A percentile compares a stretch with the other conserved stretches of the same genome.
Evolutionary conservation across 345 rosid species (phyloP).

Genomic region (Eucalyptus viminalis): DNA sequence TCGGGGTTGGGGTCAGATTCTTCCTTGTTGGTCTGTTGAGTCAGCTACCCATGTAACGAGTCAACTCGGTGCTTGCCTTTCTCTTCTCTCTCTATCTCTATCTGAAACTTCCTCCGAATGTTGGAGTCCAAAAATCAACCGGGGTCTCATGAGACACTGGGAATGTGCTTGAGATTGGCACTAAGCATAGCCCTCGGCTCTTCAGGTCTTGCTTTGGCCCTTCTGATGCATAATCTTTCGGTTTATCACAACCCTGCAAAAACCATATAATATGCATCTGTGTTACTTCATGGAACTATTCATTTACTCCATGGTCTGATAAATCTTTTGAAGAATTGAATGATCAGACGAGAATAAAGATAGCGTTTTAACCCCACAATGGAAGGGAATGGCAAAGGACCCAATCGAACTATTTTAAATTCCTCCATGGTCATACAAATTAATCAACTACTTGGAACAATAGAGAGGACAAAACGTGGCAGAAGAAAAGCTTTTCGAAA

Average conservation of each 20-base stretch:
- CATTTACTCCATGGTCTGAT: neutral
- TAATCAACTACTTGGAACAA: neutral
- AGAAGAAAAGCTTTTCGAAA: neutral
- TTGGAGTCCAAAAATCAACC: slow-evolving; percentile 64
- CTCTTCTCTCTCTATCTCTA: neutral
- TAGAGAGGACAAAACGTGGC: neutral
- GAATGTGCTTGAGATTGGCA: slow-evolving; percentile 68
- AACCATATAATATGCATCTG: neutral
- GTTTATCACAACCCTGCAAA: slow-evolving; percentile 19
- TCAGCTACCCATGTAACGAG: neutral
- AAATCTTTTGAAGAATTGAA: neutral
- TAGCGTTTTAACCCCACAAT: neutral
- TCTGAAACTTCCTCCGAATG: slow-evolving; percentile 59
- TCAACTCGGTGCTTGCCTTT: neutral
- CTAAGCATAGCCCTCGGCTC: slow-evolving; percentile 79
- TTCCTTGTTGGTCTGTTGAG: neutral
- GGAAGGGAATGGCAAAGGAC: neutral
- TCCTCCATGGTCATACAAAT: neutral
- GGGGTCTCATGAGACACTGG: slow-evolving; percentile 58
- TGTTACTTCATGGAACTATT: neutral
- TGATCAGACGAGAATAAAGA: neutral
- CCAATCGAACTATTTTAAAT: neutral
- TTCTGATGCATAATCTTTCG: slow-evolving; percentile 14
- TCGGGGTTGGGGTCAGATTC: neutral
- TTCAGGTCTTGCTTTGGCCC: slow-evolving; percentile 43